Percentiles rank a stretch among this genome's conserved stretches.
Conservation (phyloP, 768 basidiomycete species). For the Amanita molliuscula region DNA sequence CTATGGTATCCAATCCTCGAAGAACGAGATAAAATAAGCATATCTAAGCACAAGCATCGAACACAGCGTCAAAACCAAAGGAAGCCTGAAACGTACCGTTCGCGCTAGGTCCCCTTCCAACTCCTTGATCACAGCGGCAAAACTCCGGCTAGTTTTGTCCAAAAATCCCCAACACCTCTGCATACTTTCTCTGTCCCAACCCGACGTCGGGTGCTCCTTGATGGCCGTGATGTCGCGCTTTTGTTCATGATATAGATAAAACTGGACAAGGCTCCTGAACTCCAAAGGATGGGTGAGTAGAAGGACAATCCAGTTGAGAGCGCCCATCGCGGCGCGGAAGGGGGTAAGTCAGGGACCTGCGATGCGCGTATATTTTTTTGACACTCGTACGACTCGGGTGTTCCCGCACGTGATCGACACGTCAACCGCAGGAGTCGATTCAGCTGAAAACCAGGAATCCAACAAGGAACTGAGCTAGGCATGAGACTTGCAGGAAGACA, state of each 20-base stretch:
- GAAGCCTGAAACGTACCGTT: constrained; percentile 72
- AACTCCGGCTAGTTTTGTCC: constrained; percentile 83
- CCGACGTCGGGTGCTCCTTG: constrained; percentile 67
- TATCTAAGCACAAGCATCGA: constrained; percentile 38
- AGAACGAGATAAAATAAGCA: constrained; percentile 93
- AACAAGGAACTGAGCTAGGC: too few species aligned
- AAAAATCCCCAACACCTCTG: constrained; percentile 83
- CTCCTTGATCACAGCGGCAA: constrained; percentile 90
- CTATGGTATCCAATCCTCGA: constrained; percentile 91
- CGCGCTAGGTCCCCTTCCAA: constrained; percentile 91
- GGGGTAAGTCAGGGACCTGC: not conserved
- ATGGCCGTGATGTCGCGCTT: constrained; percentile 74
- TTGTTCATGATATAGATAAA: constrained; percentile 70
- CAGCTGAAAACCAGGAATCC: too few species aligned
- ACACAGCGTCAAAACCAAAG: constrained; percentile 29
- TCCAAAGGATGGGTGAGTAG: constrained; percentile 76
- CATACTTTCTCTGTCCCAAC: constrained; percentile 85
- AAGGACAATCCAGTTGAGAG: constrained; percentile 51
- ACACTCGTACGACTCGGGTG: constrained; percentile 5
- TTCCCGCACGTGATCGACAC: not conserved
- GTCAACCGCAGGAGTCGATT: too few species aligned
- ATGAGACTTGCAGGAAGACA: too few species aligned
- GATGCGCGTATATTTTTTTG: not conserved
- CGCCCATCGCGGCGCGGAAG: constrained; percentile 31
- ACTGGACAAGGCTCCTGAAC: constrained; percentile 76